Conservation (phyloP, 768 basidiomycete species). For the Rhizopogon vinicolor region DNA sequence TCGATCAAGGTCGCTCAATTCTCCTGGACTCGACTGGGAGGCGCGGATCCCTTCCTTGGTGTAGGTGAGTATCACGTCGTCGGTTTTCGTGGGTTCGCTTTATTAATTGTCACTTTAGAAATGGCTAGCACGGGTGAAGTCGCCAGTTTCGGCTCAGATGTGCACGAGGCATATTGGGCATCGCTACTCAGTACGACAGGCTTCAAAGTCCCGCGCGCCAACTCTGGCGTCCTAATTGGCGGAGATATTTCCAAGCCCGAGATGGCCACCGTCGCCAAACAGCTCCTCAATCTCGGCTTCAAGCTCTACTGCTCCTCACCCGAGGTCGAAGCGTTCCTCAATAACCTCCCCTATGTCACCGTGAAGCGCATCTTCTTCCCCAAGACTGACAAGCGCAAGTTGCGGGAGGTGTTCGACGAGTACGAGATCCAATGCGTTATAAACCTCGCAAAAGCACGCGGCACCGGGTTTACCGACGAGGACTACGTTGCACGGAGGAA, state of each 20-base stretch:
- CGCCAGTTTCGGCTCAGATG: slow-evolving; percentile 88
- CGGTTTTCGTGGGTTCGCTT: not conserved
- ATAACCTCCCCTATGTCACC: slow-evolving; percentile 67
- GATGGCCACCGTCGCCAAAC: slow-evolving; percentile 78
- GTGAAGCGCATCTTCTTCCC: slow-evolving; percentile 96
- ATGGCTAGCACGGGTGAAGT: slow-evolving; percentile 99
- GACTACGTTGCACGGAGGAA: slow-evolving; percentile 97
- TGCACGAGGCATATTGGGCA: slow-evolving; percentile 96
- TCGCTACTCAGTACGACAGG: slow-evolving; percentile 93
- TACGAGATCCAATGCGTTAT: slow-evolving; percentile 93
- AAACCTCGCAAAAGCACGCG: slow-evolving; percentile 83
- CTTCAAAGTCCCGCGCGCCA: slow-evolving; percentile 83
- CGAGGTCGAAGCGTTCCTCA: slow-evolving; percentile 76
- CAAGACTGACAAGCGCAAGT: slow-evolving; percentile 90
- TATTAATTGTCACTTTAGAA: slow-evolving; percentile 42
- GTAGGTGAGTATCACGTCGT: slow-evolving; percentile 61
- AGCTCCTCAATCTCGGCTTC: slow-evolving; percentile 84
- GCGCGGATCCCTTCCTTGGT: slow-evolving; percentile 95
- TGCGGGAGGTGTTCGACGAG: slow-evolving; percentile 91
- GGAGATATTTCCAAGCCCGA: slow-evolving; percentile 88
- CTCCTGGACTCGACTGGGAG: slow-evolving; percentile 94
- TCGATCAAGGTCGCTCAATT: slow-evolving; percentile 98
- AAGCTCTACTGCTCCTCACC: slow-evolving; percentile 88
- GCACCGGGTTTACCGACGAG: slow-evolving; percentile 74
- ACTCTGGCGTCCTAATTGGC: slow-evolving; percentile 88